Evolutionary conservation across 441 rosid genomes (phyloP), one percentile per base, ranked within the genome.

Genomic region (Flueggea neowawraea): DNA sequence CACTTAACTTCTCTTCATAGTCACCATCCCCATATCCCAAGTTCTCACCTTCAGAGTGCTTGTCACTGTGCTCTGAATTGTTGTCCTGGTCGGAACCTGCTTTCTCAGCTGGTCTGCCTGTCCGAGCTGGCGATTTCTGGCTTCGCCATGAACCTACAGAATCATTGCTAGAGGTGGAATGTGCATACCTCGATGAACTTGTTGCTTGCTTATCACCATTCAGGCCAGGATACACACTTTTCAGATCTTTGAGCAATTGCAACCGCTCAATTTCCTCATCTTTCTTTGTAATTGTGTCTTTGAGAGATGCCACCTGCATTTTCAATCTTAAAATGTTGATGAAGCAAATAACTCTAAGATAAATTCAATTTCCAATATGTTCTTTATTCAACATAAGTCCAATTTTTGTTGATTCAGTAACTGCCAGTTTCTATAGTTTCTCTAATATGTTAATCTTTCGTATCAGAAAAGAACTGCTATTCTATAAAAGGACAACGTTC

Each of bases 221-320:
- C 16, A 45, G 69, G 54, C 74, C 75, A 68, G 76, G 75, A 73
- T 71, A 70, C 60, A 62, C 63, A 52, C 57, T 65, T 66, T 89
- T 89, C 2, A 41, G 59, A 63, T 88, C 84, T 61, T 81, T 79
- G 16, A 61, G 71, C 70, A 79, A 59, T 64, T 83, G 91, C 68
- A 89, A 50, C 56, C 66, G 69, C 75, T 81, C 91, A 71, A 94
- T 82, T 75, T 91, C 96, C 59, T 80, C 91, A 52, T 94, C 96
- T 74, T 89, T 91, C 74, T 74, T 83, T 4, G 85, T 72, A 31
- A 94, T 78, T 57, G 80, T 80, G 68, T 91, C 96, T 70, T 87
- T 91, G 39, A 94, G 87, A 63, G 73, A 79, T 15, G 96, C 75
- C 60, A 94, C 83, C 97, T 93, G 69, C 67, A 65, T 22, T 22